Conservation (phyloP, 73 alveolate genomes). For the Paramecium octaurelia region DNA sequence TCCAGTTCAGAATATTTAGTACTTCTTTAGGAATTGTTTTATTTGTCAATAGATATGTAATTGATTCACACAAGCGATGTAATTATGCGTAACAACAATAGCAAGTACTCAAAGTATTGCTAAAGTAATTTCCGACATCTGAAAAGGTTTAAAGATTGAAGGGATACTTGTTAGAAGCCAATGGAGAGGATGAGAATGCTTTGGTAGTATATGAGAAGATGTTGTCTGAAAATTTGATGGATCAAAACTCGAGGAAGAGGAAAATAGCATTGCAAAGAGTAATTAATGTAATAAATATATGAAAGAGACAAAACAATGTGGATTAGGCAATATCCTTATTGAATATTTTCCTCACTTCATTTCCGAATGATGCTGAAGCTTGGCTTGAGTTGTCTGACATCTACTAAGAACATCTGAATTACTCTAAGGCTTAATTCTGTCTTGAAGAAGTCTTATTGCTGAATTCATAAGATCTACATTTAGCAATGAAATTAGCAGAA, state of each 20-base stretch:
- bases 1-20: slow-evolving; percentile 5
- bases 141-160: background rate
- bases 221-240: background rate
- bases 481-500: background rate
- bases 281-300: background rate
- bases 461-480: background rate
- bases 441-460: slow-evolving; percentile 20
- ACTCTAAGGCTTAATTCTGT: slow-evolving; percentile 2
- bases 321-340: slow-evolving; percentile 1
- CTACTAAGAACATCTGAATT: background rate
- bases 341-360: background rate
- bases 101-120: slow-evolving; percentile 4
- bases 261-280: slow-evolving; percentile 6
- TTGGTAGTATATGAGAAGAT: background rate
- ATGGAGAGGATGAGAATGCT: slow-evolving; percentile 19
- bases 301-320: background rate
- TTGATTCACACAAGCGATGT: slow-evolving; percentile 14
- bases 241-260: background rate
- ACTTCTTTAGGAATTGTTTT: background rate
- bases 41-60: slow-evolving; percentile 29
- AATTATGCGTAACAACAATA: background rate
- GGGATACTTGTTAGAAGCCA: slow-evolving; percentile 8
- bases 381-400: slow-evolving; percentile 41
- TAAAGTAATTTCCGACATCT: background rate
- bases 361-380: slow-evolving; percentile 9